Conservation (phyloP, 768 basidiomycete genomes). For the Lactarius quietus region DNA sequence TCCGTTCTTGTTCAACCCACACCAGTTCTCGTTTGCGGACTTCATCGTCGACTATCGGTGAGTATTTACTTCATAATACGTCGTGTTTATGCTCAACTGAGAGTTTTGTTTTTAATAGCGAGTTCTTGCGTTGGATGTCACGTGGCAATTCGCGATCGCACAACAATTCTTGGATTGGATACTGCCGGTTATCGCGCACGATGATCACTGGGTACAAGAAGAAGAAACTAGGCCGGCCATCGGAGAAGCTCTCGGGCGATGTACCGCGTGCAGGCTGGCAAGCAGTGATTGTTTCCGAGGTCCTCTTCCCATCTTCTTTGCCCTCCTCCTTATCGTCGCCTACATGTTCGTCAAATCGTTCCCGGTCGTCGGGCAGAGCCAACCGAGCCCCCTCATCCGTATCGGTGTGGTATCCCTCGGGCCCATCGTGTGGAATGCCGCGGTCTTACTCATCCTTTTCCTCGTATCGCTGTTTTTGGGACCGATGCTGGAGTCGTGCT, state of each 20-base stretch:
- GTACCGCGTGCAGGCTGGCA: conserved; percentile 93
- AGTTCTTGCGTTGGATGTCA: conserved; percentile 99
- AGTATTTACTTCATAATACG: conserved; percentile 26
- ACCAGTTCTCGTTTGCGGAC: conserved; percentile 96
- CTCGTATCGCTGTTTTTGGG: conserved; percentile 89
- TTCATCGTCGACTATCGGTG: conserved; percentile 95
- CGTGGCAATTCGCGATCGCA: conserved; percentile 97
- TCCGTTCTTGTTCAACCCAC: conserved; percentile 99
- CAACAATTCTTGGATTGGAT: conserved; percentile 98
- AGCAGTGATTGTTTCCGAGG: conserved; percentile 82
- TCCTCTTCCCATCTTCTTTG: conserved; percentile 82
- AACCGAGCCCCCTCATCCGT: conserved; percentile 84
- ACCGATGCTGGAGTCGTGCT: conserved; percentile 79
- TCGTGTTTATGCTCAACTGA: background rate
- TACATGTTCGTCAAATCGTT: conserved; percentile 94
- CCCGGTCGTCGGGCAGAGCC: conserved; percentile 59
- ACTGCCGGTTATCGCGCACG: conserved; percentile 95
- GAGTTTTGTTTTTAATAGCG: conserved; percentile 62
- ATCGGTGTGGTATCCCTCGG: conserved; percentile 92
- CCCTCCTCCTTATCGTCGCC: conserved; percentile 78
- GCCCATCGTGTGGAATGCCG: conserved; percentile 94
- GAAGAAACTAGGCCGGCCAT: conserved; percentile 94
- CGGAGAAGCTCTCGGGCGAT: conserved; percentile 94
- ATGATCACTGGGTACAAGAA: conserved; percentile 99
- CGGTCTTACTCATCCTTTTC: conserved; percentile 82